These are phyloP conservation scores for Saccharomycopsis selenospora DNA, from an alignment of 805 yeast species.

Conservation along the genomic window DNA sequence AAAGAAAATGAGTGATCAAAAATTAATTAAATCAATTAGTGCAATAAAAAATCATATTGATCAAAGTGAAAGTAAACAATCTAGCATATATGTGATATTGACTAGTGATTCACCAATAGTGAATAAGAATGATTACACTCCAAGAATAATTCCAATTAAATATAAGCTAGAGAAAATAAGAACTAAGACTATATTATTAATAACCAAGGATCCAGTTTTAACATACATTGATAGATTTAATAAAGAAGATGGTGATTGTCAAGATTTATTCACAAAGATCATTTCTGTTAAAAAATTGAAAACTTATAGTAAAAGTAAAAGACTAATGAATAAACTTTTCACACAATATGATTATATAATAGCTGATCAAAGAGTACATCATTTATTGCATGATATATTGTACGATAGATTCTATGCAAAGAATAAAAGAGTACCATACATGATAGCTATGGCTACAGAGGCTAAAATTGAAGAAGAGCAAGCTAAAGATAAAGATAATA, in stretches of 20 bases:
- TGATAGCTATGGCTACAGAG: slow-evolving; percentile 47
- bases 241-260: slow-evolving; percentile 45
- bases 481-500: background rate
- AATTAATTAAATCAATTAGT: background rate
- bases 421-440: slow-evolving; percentile 59
- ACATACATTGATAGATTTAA: slow-evolving; percentile 45
- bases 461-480: slow-evolving; percentile 20
- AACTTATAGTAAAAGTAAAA: slow-evolving; percentile 37
- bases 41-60: background rate
- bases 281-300: slow-evolving; percentile 52
- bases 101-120: slow-evolving; percentile 42
- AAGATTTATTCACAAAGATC: slow-evolving; percentile 55
- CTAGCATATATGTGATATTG: slow-evolving; percentile 34
- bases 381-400: slow-evolving; percentile 48
- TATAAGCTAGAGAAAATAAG: slow-evolving; percentile 43
- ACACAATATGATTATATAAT: slow-evolving; percentile 61
- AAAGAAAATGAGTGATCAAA: background rate
- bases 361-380: slow-evolving; percentile 63
- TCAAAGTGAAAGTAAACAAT: background rate
- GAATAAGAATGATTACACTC: slow-evolving; percentile 40
- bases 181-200: slow-evolving; percentile 46
- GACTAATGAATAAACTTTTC: slow-evolving; percentile 40
- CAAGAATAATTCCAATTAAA: slow-evolving; percentile 53
- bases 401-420: slow-evolving; percentile 57
- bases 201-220: slow-evolving; percentile 69